These are phyloP conservation scores for Tetradesmus obliquus DNA, from an alignment of 139 green algal genomes.

Conservation along the genomic window DNA sequence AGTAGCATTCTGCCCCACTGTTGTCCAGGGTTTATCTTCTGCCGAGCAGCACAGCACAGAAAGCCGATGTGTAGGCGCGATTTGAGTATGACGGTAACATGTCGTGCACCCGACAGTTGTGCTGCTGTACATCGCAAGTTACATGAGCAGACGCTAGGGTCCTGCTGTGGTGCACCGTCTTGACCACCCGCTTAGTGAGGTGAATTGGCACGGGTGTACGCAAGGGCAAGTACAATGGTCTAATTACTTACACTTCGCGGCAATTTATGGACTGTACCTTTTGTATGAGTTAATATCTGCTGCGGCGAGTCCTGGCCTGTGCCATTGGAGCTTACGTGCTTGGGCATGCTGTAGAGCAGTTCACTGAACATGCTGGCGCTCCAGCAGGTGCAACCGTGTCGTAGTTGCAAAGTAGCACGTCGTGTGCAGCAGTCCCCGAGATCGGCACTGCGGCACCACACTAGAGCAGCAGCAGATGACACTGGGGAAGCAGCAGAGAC, in stretches of 20 bases:
- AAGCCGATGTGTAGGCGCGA: no score
- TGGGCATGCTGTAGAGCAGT: not conserved
- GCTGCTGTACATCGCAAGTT: no score
- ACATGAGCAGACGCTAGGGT: not conserved
- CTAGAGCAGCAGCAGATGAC: constrained; percentile 2
- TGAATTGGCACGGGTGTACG: not conserved
- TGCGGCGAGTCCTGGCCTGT: no score
- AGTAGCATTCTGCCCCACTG: no score
- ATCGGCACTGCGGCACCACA: not conserved
- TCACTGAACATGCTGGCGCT: not conserved
- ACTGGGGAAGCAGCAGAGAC: not conserved
- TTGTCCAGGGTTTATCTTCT: no score
- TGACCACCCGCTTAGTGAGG: not conserved
- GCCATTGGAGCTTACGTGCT: not conserved
- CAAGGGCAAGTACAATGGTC: not conserved
- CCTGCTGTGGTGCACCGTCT: not conserved
- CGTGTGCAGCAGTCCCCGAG: not conserved
- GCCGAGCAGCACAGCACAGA: no score
- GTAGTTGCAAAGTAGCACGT: not conserved
- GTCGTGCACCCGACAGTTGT: no score
- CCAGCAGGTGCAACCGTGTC: not conserved
- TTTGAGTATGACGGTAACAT: no score
- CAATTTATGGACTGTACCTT: no score
- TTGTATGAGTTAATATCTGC: no score
- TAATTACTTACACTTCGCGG: no score